Percentiles rank a stretch among this genome's conserved stretches.
These are phyloP conservation scores for Phialocephala subalpina DNA, from an alignment of 2,329 filamentous ascomycete genomes.

Conservation along the genomic window DNA sequence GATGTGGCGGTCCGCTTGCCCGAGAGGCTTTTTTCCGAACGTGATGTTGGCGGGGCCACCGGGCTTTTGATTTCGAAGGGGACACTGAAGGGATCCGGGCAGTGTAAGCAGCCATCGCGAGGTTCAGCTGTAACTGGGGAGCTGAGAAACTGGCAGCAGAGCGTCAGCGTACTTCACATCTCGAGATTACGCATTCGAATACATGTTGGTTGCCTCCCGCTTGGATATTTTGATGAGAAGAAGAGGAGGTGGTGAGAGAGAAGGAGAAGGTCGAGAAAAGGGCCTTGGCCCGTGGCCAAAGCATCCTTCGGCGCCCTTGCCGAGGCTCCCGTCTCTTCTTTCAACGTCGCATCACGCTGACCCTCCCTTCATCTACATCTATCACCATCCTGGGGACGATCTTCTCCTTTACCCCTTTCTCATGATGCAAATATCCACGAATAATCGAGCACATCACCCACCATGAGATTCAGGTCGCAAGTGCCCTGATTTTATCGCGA, in stretches of 20 bases:
- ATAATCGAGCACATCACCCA: background rate
- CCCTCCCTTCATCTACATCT: background rate
- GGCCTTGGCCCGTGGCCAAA: background rate
- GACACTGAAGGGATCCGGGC: background rate
- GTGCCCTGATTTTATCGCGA: too few relatives aligned
- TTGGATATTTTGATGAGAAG: too few relatives aligned
- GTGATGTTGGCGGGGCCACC: background rate
- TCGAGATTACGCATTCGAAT: too few relatives aligned
- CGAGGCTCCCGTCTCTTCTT: background rate
- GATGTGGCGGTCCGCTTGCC: background rate
- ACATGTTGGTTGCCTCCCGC: too few relatives aligned
- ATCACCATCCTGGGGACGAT: background rate
- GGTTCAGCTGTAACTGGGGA: background rate
- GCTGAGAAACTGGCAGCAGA: too few relatives aligned
- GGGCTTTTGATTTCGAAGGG: background rate
- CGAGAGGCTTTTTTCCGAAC: background rate
- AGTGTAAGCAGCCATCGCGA: too few relatives aligned
- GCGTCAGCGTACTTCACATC: too few relatives aligned
- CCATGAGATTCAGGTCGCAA: background rate
- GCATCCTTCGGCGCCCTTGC: background rate
- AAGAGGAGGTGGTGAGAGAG: too few relatives aligned
- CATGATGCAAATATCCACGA: background rate
- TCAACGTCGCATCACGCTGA: background rate
- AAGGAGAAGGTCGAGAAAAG: too few relatives aligned
- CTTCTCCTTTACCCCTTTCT: background rate